Conservation (phyloP, 164 flowering plant genomes). For the Nymphaea colorata region DNA sequence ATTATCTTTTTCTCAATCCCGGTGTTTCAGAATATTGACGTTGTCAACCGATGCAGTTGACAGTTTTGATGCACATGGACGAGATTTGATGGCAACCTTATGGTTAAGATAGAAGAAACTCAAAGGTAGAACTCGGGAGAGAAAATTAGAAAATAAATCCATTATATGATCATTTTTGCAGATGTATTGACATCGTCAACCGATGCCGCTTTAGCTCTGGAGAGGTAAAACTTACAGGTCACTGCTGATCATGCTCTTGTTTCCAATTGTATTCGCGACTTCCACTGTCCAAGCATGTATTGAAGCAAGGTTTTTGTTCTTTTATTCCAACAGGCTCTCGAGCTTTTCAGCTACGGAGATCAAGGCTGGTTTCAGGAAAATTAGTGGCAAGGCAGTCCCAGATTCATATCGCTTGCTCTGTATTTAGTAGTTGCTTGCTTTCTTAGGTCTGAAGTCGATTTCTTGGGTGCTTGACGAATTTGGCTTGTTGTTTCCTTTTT, state of each 20-base stretch:
- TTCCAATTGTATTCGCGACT: background rate
- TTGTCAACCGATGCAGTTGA: background rate
- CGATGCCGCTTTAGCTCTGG: background rate
- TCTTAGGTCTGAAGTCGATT: too few species aligned
- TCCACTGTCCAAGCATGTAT: background rate
- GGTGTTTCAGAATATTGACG: background rate
- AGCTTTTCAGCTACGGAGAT: too few species aligned
- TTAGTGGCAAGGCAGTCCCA: too few species aligned
- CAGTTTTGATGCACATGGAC: background rate
- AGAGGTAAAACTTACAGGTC: background rate
- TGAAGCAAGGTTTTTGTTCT: too few species aligned
- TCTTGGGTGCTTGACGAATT: too few species aligned
- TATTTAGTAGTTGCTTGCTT: too few species aligned
- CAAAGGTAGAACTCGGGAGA: background rate
- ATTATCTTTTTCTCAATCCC: too few species aligned
- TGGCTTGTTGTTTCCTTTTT: too few species aligned
- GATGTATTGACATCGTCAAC: background rate
- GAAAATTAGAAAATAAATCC: background rate
- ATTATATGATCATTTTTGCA: too few species aligned
- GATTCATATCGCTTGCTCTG: too few species aligned
- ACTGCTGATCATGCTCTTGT: background rate
- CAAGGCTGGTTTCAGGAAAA: too few species aligned
- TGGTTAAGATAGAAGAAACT: background rate
- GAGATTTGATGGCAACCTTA: background rate
- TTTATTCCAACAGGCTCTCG: too few species aligned